Percentiles rank a stretch among this genome's conserved stretches.
Evolutionary conservation across 352 stramenopile species (phyloP).

Genomic region (Pythium plurisporium): DNA sequence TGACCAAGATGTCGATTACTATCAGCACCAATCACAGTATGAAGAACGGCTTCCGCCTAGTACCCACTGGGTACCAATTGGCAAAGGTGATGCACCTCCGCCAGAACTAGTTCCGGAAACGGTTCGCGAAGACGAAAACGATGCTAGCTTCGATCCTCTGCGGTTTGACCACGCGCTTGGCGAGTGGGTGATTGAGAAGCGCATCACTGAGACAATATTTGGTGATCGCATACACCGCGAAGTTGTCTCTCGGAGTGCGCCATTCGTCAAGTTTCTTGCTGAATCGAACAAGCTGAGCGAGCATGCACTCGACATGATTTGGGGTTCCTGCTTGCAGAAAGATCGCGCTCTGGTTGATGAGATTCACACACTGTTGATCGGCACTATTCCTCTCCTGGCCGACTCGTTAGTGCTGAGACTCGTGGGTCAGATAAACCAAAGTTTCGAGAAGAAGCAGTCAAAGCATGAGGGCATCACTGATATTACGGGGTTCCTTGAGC

Average conservation of each 20-base stretch:
- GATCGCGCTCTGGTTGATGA: conserved; percentile 79
- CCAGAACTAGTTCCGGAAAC: conserved; percentile 68
- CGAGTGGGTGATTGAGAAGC: conserved; percentile 64
- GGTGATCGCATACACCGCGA: conserved; percentile 86
- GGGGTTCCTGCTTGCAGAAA: conserved; percentile 78
- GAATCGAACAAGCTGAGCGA: conserved; percentile 74
- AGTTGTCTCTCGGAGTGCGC: conserved; percentile 76
- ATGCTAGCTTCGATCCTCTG: conserved; percentile 29
- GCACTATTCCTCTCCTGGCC: conserved; percentile 69
- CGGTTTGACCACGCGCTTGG: conserved; percentile 75
- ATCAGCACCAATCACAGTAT: conserved; percentile 95
- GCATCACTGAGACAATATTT: conserved; percentile 84
- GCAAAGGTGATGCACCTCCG: conserved; percentile 62
- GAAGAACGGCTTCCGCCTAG: conserved; percentile 91
- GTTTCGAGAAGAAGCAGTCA: conserved; percentile 40
- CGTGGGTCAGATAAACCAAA: conserved; percentile 60
- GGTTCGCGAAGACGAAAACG: conserved; percentile 49
- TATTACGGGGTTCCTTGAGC: conserved; percentile 76
- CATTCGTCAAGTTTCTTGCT: conserved; percentile 81
- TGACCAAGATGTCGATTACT: conserved; percentile 99
- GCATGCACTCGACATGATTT: conserved; percentile 68
- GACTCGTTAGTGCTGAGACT: conserved; percentile 69
- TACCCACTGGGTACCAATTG: conserved; percentile 86
- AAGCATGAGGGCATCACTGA: conserved; percentile 64
- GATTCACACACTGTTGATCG: conserved; percentile 77